Conservation (phyloP, 805 yeast genomes). For the Zygosaccharomyces gambellarensis region DNA sequence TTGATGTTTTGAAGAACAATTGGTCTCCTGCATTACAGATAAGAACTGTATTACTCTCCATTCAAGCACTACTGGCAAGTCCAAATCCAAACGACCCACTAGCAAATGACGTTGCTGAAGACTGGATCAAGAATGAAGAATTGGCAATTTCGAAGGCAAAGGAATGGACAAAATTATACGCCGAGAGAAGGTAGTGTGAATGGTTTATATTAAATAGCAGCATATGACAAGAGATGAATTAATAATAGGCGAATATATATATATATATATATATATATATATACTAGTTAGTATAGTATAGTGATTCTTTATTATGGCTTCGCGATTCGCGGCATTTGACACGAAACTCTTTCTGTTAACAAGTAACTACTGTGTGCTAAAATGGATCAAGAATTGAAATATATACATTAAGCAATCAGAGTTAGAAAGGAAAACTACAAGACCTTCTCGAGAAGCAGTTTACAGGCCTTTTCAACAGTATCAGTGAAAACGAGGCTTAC, state of each 20-base stretch:
- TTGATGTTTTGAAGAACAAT: slow-evolving; percentile 88
- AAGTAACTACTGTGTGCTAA: not conserved
- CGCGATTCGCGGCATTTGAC: slow-evolving; percentile 7
- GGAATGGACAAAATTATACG: slow-evolving; percentile 40
- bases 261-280: not conserved
- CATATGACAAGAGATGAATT: not conserved
- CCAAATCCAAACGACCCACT: slow-evolving; percentile 98
- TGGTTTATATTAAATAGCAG: not conserved
- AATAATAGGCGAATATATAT: not conserved
- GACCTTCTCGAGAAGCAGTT: not conserved
- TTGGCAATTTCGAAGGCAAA: slow-evolving; percentile 76
- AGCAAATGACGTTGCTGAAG: slow-evolving; percentile 96
- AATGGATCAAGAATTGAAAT: not conserved
- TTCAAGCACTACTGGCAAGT: slow-evolving; percentile 89
- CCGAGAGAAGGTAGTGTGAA: slow-evolving; percentile 17
- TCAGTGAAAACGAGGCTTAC: not conserved
- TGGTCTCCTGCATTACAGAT: slow-evolving; percentile 99
- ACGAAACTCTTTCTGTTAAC: slow-evolving; percentile 2
- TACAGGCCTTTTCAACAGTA: not conserved
- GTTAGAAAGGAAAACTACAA: not conserved
- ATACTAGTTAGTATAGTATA: not conserved
- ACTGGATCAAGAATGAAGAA: slow-evolving; percentile 84
- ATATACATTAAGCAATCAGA: not conserved
- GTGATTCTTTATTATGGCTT: not conserved
- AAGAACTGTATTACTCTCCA: slow-evolving; percentile 81